Percentiles rank a stretch among this genome's conserved stretches.
These are phyloP conservation scores for Cystobasidiaceae sp. DNA, from an alignment of 1,284 basidiomycete species.

Conservation along the genomic window DNA sequence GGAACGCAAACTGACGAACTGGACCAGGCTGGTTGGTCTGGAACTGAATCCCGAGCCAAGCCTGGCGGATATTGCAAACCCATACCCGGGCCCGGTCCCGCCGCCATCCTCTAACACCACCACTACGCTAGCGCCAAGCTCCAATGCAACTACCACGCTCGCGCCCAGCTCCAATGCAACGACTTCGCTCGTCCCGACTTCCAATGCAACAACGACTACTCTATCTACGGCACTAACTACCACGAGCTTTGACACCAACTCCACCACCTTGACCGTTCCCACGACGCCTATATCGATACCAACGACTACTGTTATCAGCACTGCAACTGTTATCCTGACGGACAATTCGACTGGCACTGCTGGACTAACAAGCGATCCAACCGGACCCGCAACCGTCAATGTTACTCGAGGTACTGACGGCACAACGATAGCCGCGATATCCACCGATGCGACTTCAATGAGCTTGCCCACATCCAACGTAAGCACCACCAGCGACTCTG, in stretches of 20 bases:
- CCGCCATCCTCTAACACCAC: too few relatives aligned
- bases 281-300: background rate
- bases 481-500: too few relatives aligned
- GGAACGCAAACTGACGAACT: constrained; percentile 3
- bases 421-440: background rate
- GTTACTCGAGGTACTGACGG: background rate
- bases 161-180: too few relatives aligned
- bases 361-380: too few relatives aligned
- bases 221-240: background rate
- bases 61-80: constrained; percentile 17
- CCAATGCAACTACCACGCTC: too few relatives aligned
- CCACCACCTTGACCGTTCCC: background rate
- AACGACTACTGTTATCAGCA: constrained; percentile 4
- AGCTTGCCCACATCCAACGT: too few relatives aligned
- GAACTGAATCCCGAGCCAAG: constrained; percentile 17
- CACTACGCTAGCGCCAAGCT: too few relatives aligned
- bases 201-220: constrained; percentile 1
- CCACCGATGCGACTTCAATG: background rate
- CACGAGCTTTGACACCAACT: constrained; percentile 2
- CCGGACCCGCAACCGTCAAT: background rate
- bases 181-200: constrained; percentile 2
- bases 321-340: too few relatives aligned
- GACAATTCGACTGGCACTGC: too few relatives aligned
- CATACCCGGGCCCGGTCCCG: too few relatives aligned
- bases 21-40: constrained; percentile 9